A percentile compares a stretch with the other conserved stretches of the same genome.
Conservation (phyloP, 495 filamentous ascomycete genomes). For the Glonium stellatum region DNA sequence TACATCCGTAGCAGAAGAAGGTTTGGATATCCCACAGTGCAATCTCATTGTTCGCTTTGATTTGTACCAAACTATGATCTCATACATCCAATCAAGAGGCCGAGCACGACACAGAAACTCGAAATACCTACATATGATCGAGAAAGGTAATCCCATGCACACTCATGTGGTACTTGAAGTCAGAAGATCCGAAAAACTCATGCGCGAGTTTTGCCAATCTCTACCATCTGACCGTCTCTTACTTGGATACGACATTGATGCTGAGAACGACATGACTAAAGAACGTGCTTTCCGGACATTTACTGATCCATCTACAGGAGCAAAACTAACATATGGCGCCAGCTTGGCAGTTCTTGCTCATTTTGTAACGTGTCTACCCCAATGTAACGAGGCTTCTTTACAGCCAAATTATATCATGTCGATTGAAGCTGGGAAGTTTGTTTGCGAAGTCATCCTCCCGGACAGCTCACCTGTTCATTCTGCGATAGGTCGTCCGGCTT, state of each 20-base stretch:
- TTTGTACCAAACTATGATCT: constrained; percentile 84
- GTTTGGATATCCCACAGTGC: constrained; percentile 92
- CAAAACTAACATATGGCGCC: constrained; percentile 71
- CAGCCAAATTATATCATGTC: constrained; percentile 57
- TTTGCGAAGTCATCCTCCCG: constrained; percentile 79
- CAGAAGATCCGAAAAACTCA: constrained; percentile 44
- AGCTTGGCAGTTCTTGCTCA: constrained; percentile 60
- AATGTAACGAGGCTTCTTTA: constrained; percentile 46
- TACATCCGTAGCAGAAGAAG: constrained; percentile 90
- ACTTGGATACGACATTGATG: constrained; percentile 51
- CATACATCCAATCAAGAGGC: constrained; percentile 94
- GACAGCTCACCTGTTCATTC: constrained; percentile 63
- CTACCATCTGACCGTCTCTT: constrained; percentile 72
- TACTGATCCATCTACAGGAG: constrained; percentile 60
- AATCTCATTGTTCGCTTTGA: constrained; percentile 86
- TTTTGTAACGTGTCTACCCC: constrained; percentile 48
- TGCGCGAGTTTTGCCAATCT: constrained; percentile 67
- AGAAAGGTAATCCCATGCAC: constrained; percentile 59
- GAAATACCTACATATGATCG: constrained; percentile 76
- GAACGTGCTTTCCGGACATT: constrained; percentile 52
- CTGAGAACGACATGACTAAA: constrained; percentile 49
- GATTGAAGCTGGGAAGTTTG: constrained; percentile 51
- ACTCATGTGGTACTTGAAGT: constrained; percentile 50
- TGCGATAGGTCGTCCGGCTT: constrained; percentile 52
- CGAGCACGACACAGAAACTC: constrained; percentile 72